Percentiles rank a stretch among this genome's conserved stretches.
These are phyloP conservation scores for Ploettnerulaceae sp. DNA, from an alignment of 2,329 filamentous ascomycete genomes.

Conservation along the genomic window DNA sequence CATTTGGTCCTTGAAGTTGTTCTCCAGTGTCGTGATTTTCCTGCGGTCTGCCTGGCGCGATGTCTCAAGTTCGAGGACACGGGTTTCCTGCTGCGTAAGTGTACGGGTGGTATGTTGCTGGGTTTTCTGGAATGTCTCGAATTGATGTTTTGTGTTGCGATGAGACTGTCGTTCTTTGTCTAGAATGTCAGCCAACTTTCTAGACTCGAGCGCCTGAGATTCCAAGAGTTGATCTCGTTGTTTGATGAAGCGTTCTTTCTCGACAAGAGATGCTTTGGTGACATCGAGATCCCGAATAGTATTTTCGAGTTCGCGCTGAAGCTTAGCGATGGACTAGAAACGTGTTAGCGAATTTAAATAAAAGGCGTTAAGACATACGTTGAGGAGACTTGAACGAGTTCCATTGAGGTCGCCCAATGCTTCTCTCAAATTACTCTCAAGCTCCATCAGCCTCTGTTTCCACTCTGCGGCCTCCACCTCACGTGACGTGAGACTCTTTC, in stretches of 20 bases:
- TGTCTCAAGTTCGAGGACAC: conserved; percentile 82
- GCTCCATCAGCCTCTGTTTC: conserved; percentile 84
- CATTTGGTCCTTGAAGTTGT: conserved; percentile 79
- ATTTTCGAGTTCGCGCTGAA: conserved; percentile 82
- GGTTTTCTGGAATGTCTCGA: conserved; percentile 82
- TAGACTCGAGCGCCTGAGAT: conserved; percentile 78
- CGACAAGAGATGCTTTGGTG: conserved; percentile 71
- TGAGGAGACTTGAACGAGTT: conserved; percentile 78
- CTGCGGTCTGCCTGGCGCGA: conserved; percentile 72
- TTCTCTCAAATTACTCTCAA: conserved; percentile 83
- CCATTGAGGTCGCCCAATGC: conserved; percentile 84
- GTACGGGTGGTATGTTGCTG: conserved; percentile 84
- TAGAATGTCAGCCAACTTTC: conserved; percentile 78
- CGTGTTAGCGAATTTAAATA: conserved; percentile 17
- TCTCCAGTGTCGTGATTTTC: conserved; percentile 67
- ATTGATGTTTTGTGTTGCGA: conserved; percentile 80
- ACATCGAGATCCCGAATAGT: conserved; percentile 78
- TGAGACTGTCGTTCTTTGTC: conserved; percentile 86
- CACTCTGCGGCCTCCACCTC: conserved; percentile 87
- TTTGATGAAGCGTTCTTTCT: conserved; percentile 86
- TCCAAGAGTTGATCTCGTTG: conserved; percentile 86
- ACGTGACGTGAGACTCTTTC: conserved; percentile 75
- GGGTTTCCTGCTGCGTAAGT: conserved; percentile 76
- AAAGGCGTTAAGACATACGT: conserved; percentile 44
- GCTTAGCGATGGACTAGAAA: conserved; percentile 69